phyloP scores from a whole-genome alignment of 202 grass and related monocot genomes.

The Brachypodium distachyon region DNA sequence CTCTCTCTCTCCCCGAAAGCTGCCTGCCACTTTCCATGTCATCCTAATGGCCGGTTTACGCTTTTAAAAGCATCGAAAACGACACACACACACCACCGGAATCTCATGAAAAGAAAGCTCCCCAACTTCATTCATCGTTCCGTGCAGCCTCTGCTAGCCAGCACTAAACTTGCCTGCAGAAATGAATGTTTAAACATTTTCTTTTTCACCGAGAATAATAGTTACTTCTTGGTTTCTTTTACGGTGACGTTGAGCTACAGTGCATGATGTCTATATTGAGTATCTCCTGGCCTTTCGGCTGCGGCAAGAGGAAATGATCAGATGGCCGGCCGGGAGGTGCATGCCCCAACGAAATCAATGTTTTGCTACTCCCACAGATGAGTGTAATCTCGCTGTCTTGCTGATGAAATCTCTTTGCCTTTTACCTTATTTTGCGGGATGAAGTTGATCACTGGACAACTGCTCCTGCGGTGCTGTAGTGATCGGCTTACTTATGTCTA shows the following conservation, averaged over 20 bases:
- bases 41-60: not conserved
- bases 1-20: conserved; percentile 8
- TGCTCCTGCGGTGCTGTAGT: not conserved
- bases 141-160: not conserved
- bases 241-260: no score
- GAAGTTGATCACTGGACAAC: conserved; percentile 19
- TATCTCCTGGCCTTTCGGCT: not conserved
- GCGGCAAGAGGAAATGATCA: not conserved
- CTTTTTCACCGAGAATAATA: no score
- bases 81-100: not conserved
- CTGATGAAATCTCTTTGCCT: not conserved
- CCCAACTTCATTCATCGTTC: not conserved
- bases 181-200: no score
- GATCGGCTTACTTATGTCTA: conserved; percentile 1
- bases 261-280: no score
- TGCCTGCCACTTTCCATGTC: not conserved
- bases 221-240: no score
- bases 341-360: not conserved
- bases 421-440: not conserved
- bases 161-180: no score
- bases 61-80: conserved; percentile 24
- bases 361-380: not conserved
- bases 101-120: not conserved
- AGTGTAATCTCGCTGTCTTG: conserved; percentile 25
- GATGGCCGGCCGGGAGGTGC: conserved; percentile 8